These are phyloP conservation scores for Nitzschia sp. DNA, from an alignment of 108 stramenopile genomes.

Conservation along the genomic window DNA sequence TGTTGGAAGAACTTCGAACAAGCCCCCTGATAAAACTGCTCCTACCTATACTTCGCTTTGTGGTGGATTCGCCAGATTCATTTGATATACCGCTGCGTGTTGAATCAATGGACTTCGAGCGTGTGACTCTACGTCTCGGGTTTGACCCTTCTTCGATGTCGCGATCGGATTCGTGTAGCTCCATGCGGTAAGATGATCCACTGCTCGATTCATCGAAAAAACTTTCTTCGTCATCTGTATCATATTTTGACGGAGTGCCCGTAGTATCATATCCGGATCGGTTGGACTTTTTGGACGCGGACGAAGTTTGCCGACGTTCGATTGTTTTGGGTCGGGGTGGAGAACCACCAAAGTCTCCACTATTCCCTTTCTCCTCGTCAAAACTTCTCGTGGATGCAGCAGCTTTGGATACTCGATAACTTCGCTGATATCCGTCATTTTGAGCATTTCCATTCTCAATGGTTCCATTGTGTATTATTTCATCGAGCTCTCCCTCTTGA, in stretches of 20 bases:
- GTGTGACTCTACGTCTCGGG: background rate
- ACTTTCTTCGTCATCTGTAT: background rate
- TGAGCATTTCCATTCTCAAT: no score
- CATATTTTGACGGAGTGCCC: background rate
- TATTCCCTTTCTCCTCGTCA: background rate
- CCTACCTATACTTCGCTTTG: background rate
- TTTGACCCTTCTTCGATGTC: background rate
- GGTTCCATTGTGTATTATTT: background rate
- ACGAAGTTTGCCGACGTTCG: background rate
- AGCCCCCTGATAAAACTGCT: slow-evolving; percentile 1
- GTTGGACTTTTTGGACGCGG: background rate
- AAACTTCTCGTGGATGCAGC: background rate
- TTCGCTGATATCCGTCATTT: background rate
- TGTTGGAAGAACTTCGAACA: background rate
- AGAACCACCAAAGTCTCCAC: background rate
- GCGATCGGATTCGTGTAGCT: background rate
- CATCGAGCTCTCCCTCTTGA: slow-evolving; percentile 8
- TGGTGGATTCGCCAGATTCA: background rate
- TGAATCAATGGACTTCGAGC: background rate
- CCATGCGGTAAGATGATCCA: background rate
- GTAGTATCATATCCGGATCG: no score
- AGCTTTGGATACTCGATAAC: background rate
- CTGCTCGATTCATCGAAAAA: background rate
- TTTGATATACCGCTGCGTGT: background rate
- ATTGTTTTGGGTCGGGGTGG: background rate